Evolutionary conservation across 2,329 filamentous ascomycete genomes (phyloP).

Genomic region (Ceratocystis alfenasii): DNA sequence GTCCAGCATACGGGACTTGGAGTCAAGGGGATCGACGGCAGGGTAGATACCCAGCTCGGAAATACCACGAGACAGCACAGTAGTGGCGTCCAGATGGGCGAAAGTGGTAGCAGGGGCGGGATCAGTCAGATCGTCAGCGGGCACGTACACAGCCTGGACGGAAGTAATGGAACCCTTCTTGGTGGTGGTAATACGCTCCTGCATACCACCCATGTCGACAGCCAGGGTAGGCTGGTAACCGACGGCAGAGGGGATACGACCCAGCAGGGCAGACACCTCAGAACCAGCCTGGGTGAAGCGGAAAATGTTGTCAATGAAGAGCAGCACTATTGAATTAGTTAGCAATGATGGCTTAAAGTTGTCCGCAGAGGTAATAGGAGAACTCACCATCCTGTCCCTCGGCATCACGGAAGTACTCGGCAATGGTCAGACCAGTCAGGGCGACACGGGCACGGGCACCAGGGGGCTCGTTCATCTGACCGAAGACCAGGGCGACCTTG

Average conservation of each 20-base stretch:
- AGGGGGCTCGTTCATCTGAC: conserved; percentile 99
- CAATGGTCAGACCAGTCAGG: conserved; percentile 73
- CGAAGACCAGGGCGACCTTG: conserved; percentile 98
- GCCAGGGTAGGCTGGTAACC: conserved; percentile 98
- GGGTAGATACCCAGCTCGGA: conserved; percentile 99
- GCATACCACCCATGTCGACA: conserved; percentile 98
- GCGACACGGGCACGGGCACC: conserved; percentile 99
- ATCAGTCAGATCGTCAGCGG: conserved; percentile 99
- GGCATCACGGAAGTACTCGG: conserved; percentile 68
- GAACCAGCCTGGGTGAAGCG: conserved; percentile 99
- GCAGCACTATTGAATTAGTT: conserved; percentile 52
- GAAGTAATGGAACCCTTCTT: conserved; percentile 99
- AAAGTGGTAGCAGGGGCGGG: conserved; percentile 98
- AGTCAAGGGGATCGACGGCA: conserved; percentile 98
- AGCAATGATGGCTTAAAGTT: background rate
- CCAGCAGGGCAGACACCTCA: conserved; percentile 96
- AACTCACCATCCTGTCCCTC: conserved; percentile 74
- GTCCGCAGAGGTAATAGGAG: conserved; percentile 2
- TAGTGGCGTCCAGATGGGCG: conserved; percentile 99
- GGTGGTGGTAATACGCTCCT: conserved; percentile 99
- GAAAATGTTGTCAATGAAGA: conserved; percentile 99
- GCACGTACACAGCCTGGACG: conserved; percentile 99
- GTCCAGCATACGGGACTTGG: conserved; percentile 98
- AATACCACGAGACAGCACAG: conserved; percentile 99
- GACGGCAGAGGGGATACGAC: conserved; percentile 99